Percentiles rank a stretch among this genome's conserved stretches.
These are phyloP conservation scores for Fusarium sp. DNA, from an alignment of 2,329 filamentous ascomycete species.

Conservation along the genomic window DNA sequence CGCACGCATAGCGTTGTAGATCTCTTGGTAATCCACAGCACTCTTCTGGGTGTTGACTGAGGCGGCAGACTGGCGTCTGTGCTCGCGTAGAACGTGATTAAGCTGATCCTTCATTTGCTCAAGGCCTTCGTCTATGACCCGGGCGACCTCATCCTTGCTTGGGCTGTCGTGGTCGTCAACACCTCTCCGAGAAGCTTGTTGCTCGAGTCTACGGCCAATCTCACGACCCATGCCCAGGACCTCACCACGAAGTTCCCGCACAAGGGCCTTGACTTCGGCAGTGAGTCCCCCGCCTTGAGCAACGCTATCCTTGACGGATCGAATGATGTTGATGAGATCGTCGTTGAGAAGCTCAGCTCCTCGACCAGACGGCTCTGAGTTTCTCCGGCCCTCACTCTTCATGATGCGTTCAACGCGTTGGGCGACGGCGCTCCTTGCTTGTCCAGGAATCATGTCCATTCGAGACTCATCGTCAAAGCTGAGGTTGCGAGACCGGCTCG, in stretches of 20 bases:
- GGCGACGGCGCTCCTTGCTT: conserved; percentile 52
- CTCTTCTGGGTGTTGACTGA: conserved; percentile 74
- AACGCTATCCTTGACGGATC: conserved; percentile 92
- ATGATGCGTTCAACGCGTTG: conserved; percentile 63
- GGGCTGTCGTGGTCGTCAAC: conserved; percentile 65
- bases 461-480: conserved; percentile 61
- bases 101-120: conserved; percentile 88
- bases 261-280: conserved; percentile 90
- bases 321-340: conserved; percentile 86
- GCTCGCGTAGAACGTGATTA: conserved; percentile 83
- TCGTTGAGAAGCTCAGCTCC: conserved; percentile 76
- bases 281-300: conserved; percentile 90
- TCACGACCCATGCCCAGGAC: conserved; percentile 96
- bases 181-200: conserved; percentile 71
- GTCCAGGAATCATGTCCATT: conserved; percentile 55
- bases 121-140: conserved; percentile 85
- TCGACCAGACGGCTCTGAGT: conserved; percentile 60
- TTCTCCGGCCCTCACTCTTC: conserved; percentile 61
- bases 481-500: conserved; percentile 49
- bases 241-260: conserved; percentile 91
- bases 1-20: conserved; percentile 87
- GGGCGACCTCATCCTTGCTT: conserved; percentile 79
- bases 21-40: conserved; percentile 82
- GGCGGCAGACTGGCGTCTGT: conserved; percentile 77
- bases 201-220: conserved; percentile 84